phyloP scores from a whole-genome alignment of 1,284 basidiomycete genomes.

The Malassezia dermatis region DNA sequence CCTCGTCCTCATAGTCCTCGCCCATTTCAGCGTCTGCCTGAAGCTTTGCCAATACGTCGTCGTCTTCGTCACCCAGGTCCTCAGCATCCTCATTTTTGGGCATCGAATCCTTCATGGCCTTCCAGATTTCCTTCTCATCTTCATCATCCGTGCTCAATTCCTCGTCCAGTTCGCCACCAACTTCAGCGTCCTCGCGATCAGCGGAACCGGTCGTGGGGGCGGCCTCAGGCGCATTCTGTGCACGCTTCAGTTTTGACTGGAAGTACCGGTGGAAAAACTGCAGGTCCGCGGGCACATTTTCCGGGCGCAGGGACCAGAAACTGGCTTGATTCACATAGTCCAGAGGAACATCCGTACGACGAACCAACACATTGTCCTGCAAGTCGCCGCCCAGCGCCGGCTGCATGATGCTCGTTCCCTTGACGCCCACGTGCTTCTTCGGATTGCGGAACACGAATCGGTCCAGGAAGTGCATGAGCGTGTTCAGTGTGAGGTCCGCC shows the following conservation, averaged over 20 bases:
- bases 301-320: conserved; percentile 65
- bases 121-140: conserved; percentile 49
- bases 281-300: conserved; percentile 73
- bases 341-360: conserved; percentile 54
- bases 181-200: conserved; percentile 22
- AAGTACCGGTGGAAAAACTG: conserved; percentile 47
- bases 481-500: conserved; percentile 82
- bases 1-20: conserved; percentile 1
- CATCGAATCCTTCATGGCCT: conserved; percentile 50
- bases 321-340: conserved; percentile 63
- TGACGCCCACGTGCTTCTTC: conserved; percentile 69
- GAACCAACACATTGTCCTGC: conserved; percentile 51
- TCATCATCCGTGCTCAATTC: conserved; percentile 30
- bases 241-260: conserved; percentile 38
- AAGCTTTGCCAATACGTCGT: conserved; percentile 17
- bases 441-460: conserved; percentile 87
- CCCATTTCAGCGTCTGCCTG: conserved; percentile 26
- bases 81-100: conserved; percentile 56
- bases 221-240: conserved; percentile 4
- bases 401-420: conserved; percentile 74
- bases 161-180: conserved; percentile 14
- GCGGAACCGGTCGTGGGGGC: conserved; percentile 47
- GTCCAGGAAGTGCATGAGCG: conserved; percentile 82
- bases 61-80: conserved; percentile 24
- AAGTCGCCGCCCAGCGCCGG: conserved; percentile 53